Base-by-base conservation (phyloP, 805 yeast species). In the Zygosaccharomyces siamensis region DNA sequence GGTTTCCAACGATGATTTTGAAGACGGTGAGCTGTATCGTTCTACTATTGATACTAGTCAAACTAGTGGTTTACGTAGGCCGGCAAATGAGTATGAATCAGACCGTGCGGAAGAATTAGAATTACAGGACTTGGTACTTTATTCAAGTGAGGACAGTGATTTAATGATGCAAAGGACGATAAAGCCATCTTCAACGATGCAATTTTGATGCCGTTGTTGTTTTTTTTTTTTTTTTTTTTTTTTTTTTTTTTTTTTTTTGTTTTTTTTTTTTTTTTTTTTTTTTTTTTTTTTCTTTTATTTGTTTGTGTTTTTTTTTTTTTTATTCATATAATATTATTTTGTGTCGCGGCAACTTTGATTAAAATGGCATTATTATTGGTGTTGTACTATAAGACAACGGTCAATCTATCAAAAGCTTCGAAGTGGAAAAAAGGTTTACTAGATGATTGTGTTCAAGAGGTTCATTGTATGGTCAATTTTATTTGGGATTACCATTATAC, bases 101-200 rank as follows among this genome's bases (percentile, higher is more conserved):
- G 44, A 41, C 12, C 30, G 12, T 16, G 44, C 37, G 30, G 58
- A 57, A 41, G 57, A 50, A 31, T 49, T 47, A 27, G 66, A 61
- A 42, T 28, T 61, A 38, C 59, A 60, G 38, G 60, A 57, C 39
- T 51, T 60, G 16, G 44, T 58, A 31, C 46, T 55, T 11, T 49
- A 51, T 16, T 54, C 61, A 1, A 53, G 58, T 24, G 53, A 43
- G 14, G 59, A 53, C 8, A 51, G 58, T 44, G 52, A 52, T 33
- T 21, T 37, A 10, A 48, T 49, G 26, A 26, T 47, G 12, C 53
- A 51, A 14, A 50, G 54, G 27, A 40, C 56, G 2, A 47, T 61
- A 4, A 52, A 58, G 24, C 62, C 63, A 23, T 56, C 63, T 5
- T 52, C 64, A 0, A 57, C 64, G 4, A 60, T 61, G 56, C 59